Conservation (phyloP, 257 asterid genomes). For the Knoxia roxburghii region DNA sequence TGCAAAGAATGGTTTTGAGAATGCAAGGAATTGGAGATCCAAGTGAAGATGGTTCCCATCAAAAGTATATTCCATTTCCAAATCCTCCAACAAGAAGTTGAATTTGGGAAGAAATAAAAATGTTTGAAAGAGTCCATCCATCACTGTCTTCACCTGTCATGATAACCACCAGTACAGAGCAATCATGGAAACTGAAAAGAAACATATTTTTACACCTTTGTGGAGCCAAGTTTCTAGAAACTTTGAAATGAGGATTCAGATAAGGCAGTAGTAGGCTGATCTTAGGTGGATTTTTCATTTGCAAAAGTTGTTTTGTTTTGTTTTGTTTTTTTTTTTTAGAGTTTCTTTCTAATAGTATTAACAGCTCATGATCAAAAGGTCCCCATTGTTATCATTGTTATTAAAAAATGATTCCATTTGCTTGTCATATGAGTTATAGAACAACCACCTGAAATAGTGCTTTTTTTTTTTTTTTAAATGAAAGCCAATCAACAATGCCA, state of each 20-base stretch:
- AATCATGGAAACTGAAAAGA: conserved; percentile 17
- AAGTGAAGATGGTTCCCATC: conserved; percentile 22
- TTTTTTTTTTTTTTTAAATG: background rate
- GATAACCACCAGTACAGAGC: conserved; percentile 22
- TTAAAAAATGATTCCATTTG: background rate
- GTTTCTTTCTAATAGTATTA: conserved; percentile 8
- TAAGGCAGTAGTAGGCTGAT: conserved; percentile 10
- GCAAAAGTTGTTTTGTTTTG: background rate
- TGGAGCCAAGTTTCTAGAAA: conserved; percentile 17
- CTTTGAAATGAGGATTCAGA: conserved; percentile 9
- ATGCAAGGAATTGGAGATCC: conserved; percentile 74
- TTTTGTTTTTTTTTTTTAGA: background rate
- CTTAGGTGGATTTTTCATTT: conserved; percentile 25
- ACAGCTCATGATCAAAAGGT: conserved; percentile 13
- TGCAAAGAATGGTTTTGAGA: conserved; percentile 78
- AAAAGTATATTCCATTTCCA: background rate
- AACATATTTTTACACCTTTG: background rate
- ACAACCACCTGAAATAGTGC: background rate
- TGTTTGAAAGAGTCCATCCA: conserved; percentile 7
- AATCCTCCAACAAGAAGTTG: conserved; percentile 5
- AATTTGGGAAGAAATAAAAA: conserved; percentile 9
- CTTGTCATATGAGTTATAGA: background rate
- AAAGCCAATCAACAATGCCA: conserved; percentile 1
- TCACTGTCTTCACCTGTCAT: conserved; percentile 24
- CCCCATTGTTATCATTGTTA: conserved; percentile 6